Evolutionary conservation across 257 asterid genomes (phyloP).

Genomic region (Fraxinus quadrangulata): DNA sequence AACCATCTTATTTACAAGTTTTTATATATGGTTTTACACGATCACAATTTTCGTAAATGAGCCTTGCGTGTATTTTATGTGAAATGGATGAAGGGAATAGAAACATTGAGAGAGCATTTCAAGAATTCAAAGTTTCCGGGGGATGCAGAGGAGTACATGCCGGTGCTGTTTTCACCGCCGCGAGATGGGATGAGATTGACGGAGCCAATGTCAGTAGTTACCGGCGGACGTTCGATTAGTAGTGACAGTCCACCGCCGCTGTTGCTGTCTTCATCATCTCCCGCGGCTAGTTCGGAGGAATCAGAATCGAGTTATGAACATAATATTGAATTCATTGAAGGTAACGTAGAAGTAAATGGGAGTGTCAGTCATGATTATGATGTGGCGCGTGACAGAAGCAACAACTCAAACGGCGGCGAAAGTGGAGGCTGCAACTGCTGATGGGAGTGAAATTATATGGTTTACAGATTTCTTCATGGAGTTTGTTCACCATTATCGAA

Average conservation of each 20-base stretch:
- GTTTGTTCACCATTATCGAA: slow-evolving; percentile 1
- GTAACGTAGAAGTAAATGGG: background rate
- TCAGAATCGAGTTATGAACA: slow-evolving; percentile 16
- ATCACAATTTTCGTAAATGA: background rate
- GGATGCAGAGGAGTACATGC: slow-evolving; percentile 84
- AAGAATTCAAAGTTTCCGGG: slow-evolving; percentile 92
- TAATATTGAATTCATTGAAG: slow-evolving; percentile 11
- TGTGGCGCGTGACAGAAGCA: background rate
- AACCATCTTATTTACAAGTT: background rate
- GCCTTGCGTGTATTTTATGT: background rate
- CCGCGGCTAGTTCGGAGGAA: slow-evolving; percentile 29
- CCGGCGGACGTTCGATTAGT: slow-evolving; percentile 13
- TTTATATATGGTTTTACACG: background rate
- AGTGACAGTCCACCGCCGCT: background rate
- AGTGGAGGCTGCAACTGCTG: slow-evolving; percentile 33
- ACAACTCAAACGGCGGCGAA: slow-evolving; percentile 20
- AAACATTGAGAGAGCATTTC: slow-evolving; percentile 88
- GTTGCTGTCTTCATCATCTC: slow-evolving; percentile 26
- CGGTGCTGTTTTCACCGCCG: slow-evolving; percentile 81
- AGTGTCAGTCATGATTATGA: slow-evolving; percentile 11
- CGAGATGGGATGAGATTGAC: slow-evolving; percentile 70
- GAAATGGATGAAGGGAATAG: slow-evolving; percentile 54
- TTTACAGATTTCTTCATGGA: too few species aligned
- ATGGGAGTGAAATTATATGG: slow-evolving; percentile 6
- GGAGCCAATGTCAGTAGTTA: slow-evolving; percentile 54